A percentile compares a stretch with the other conserved stretches of the same genome.
Evolutionary conservation across 768 basidiomycete species (phyloP).

Genomic region (Podaxis sp.): DNA sequence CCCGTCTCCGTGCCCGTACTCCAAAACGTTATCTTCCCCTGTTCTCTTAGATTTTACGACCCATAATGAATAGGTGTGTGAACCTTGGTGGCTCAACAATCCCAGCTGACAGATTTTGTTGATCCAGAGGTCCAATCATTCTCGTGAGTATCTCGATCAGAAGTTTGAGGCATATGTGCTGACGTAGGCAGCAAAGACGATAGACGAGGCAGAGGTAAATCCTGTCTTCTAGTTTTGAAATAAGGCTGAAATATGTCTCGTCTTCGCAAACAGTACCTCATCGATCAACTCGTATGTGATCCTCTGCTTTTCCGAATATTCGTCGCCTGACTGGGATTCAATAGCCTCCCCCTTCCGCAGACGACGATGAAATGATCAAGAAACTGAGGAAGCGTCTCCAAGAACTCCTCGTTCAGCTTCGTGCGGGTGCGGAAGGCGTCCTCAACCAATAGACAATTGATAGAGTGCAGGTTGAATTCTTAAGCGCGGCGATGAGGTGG

Average conservation of each 20-base stretch:
- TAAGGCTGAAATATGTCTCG: neutral
- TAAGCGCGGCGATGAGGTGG: neutral
- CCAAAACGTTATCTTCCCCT: neutral
- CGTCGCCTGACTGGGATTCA: neutral
- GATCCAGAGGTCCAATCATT: conserved; percentile 19
- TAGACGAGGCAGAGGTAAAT: conserved; percentile 25
- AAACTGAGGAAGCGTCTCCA: conserved; percentile 30
- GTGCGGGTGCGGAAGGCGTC: conserved; percentile 31
- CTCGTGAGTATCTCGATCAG: conserved; percentile 13
- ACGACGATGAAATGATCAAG: conserved; percentile 33
- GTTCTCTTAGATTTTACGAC: neutral
- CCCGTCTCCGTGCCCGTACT: neutral
- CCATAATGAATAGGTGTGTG: conserved; percentile 7
- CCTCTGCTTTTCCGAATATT: no score
- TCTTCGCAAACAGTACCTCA: conserved; percentile 24
- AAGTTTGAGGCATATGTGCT: neutral
- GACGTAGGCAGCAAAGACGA: conserved; percentile 16
- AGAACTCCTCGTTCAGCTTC: conserved; percentile 28
- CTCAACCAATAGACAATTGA: neutral
- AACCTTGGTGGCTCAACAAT: neutral
- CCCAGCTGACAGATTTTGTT: neutral
- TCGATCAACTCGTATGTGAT: conserved; percentile 32
- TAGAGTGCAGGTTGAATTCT: neutral
- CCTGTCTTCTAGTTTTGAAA: neutral
- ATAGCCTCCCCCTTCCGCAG: conserved; percentile 32